Evolutionary conservation across 2,329 filamentous ascomycete genomes (phyloP), one percentile per base, ranked within the genome.

Genomic region (Ophiostoma himal-ulmi): DNA sequence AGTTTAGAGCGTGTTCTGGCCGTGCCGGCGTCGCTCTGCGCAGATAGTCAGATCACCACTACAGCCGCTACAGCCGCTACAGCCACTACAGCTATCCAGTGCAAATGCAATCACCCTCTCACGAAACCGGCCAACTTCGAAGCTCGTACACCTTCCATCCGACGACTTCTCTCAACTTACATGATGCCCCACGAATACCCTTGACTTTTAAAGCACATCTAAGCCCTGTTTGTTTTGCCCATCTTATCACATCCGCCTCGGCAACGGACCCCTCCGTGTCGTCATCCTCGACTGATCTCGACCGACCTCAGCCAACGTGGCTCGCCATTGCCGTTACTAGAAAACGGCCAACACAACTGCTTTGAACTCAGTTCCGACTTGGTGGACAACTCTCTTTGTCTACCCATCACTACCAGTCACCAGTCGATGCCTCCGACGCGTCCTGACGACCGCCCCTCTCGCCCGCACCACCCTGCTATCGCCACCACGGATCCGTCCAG

Each of bases 401-500:
- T 34, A 22, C 34, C 57, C 57, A 62, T 34, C 13, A 17, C 57
- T 62, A 13, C 26, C 52, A 22, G 57, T 17, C 57, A 34, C 52
- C 57, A 34, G 57, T 75, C 72, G 72, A 76, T 76, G 76, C 74
- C 73, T 75, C 73, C 74, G 57, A 74, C 73, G 68, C 68, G 70
- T 57, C 57, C 69, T 68, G 70, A 69, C 37, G 10, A 37, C 36
- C 34, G 20, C n/a, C 20, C 30, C 34, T 36, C 34, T 34, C 30
- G 8, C 68, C 65, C 54, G 41, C 65, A 57, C 22, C 22, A 57
- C n/a, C 52, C 26, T 60, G 34, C 80, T 77, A 82, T 83, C 22
- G 14, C 67, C 20, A 20, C 67, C 62, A 26, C 62, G 34, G 62
- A 65, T 17, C 84, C 79, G 1, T 93, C 69, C 60, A 10, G 37